Evolutionary conservation across 148 eudicot genomes (phyloP), one percentile per base, ranked within the genome.

Genomic region (Fagopyrum tataricum): DNA sequence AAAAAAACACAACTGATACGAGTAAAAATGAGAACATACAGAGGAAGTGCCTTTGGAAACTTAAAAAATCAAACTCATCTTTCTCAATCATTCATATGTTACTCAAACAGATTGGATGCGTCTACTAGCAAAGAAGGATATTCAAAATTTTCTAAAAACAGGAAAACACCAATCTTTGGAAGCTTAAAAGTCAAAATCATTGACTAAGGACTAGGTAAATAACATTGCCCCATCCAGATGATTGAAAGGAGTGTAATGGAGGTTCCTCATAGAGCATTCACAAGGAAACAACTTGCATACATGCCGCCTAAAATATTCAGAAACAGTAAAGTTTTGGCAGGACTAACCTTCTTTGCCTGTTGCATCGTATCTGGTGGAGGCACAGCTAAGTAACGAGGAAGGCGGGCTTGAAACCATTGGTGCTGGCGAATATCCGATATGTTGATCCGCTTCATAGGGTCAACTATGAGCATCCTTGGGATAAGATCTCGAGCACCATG

Each of bases 391-490:
- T 95, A 95, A 56, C 97, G 97, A 2, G 98, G 97, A 80, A 95
- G 93, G 84, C 85, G 97, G 82, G 90, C 88, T 85, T 85, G 91
- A 74, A 95, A 95, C 98, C 98, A 95, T 7, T 85, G 82, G 73
- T 95, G 97, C 52, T 82, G 83, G 56, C 97, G 91, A 73, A 95
- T 91, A 76, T 95, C 93, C 47, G 97, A 91, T 82, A 91, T 95
- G 58, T 91, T 90, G 76, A 95, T 88, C 40, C 98, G 84, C 78
- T 91, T 95, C 93, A 86, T 88, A 43, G 98, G 97, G 68, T 95
- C 97, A 76, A 91, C 97, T 52, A 91, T 87, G 78, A 95, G 98
- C 96, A 95, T 85, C 84, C 96, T 88, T 56, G 98, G 97, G 72
- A 94, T 94, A 81, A 94, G 82, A 82, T 91, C 97, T 75, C 97